Evolutionary conservation across 352 stramenopile genomes (phyloP).

Genomic region (Globisporangium takayamanum): DNA sequence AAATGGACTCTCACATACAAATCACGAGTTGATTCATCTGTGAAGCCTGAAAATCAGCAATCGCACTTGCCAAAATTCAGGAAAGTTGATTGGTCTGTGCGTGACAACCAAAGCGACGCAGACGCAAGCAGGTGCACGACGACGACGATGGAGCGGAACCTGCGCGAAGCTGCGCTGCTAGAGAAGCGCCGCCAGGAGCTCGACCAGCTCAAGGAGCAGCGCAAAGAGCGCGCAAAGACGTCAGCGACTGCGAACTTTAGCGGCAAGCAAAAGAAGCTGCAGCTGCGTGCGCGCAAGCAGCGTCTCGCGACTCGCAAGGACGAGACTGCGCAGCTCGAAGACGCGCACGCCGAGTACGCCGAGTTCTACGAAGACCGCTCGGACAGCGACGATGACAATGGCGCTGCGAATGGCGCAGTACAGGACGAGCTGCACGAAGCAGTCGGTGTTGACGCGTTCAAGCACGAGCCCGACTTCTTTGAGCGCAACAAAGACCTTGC

Average conservation of each 20-base stretch:
- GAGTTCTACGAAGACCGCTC: slow-evolving; percentile 41
- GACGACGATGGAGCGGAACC: slow-evolving; percentile 30
- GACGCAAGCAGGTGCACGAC: not conserved
- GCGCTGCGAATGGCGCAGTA: slow-evolving; percentile 7
- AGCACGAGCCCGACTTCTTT: slow-evolving; percentile 54
- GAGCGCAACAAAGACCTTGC: slow-evolving; percentile 59
- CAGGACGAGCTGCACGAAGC: slow-evolving; percentile 19
- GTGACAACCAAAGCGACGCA: not conserved
- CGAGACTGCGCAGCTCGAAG: slow-evolving; percentile 36
- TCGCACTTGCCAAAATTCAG: not conserved
- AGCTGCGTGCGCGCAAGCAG: slow-evolving; percentile 79
- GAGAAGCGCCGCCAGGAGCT: slow-evolving; percentile 69
- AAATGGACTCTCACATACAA: not conserved
- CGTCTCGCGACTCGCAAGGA: slow-evolving; percentile 58
- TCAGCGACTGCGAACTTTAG: slow-evolving; percentile 60
- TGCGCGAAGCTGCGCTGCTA: slow-evolving; percentile 61
- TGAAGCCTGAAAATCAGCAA: not conserved
- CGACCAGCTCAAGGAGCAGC: slow-evolving; percentile 70
- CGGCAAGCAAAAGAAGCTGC: slow-evolving; percentile 84
- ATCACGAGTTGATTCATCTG: not conserved
- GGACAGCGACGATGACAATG: slow-evolving; percentile 13
- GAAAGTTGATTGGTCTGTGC: not conserved
- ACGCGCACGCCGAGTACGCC: slow-evolving; percentile 38
- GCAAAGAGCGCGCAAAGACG: slow-evolving; percentile 65
- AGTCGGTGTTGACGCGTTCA: slow-evolving; percentile 36